These are phyloP conservation scores for Dalbergia cochinchinensis DNA, from an alignment of 306 rosid species.

Conservation along the genomic window DNA sequence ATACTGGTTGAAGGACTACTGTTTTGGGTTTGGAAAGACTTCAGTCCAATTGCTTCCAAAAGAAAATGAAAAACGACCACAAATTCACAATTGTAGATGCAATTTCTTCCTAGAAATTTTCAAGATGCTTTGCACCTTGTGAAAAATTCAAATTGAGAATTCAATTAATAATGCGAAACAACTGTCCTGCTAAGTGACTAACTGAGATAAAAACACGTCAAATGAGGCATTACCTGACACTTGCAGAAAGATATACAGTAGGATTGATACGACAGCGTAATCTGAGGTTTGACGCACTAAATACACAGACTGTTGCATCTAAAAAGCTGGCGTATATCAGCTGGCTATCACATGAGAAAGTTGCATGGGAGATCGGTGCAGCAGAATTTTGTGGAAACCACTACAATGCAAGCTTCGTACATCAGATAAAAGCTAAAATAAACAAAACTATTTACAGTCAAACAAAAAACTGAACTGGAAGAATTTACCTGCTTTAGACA, in stretches of 20 bases:
- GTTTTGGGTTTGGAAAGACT: constrained; percentile 1
- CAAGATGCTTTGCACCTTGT: background rate
- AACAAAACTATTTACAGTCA: constrained; percentile 9
- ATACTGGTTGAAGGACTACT: constrained; percentile 18
- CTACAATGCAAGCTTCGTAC: constrained; percentile 51
- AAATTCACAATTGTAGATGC: background rate
- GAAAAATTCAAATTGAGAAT: background rate
- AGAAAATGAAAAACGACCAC: background rate
- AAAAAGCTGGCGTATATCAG: constrained; percentile 88
- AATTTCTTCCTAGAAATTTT: background rate
- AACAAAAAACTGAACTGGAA: background rate
- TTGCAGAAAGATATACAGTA: constrained; percentile 79
- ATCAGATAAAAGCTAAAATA: constrained; percentile 40
- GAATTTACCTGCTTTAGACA: constrained; percentile 75
- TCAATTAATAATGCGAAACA: background rate
- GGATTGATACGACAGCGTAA: constrained; percentile 87
- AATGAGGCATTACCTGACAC: constrained; percentile 69
- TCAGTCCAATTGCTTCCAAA: constrained; percentile 16
- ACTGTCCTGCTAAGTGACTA: constrained; percentile 17
- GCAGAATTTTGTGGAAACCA: constrained; percentile 80
- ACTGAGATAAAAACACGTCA: constrained; percentile 10
- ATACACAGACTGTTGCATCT: constrained; percentile 82
- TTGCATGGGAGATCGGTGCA: constrained; percentile 95
- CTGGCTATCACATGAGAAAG: constrained; percentile 98
- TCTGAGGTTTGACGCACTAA: constrained; percentile 80